Percentiles rank a stretch among this genome's conserved stretches.
phyloP scores from a whole-genome alignment of 2,329 filamentous ascomycete genomes.

The Phyllosticta citrichinensis region DNA sequence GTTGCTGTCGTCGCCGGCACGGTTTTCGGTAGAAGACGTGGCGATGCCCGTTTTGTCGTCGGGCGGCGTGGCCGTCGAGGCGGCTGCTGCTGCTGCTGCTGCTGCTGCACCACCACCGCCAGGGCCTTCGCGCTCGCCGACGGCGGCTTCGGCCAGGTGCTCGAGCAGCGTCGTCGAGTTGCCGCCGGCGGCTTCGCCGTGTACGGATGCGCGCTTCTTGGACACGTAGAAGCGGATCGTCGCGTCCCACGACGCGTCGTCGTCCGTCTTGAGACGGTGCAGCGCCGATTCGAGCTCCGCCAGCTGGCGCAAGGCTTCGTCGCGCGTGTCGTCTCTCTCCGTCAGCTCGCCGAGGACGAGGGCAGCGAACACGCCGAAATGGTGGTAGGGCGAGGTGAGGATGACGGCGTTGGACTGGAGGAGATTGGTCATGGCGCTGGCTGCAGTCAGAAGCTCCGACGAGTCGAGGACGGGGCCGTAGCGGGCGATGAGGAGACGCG shows the following conservation, averaged over 20 bases:
- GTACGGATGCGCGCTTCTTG: conserved; percentile 16
- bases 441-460: conserved; percentile 18
- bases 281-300: conserved; percentile 28
- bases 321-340: conserved; percentile 25
- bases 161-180: conserved; percentile 28
- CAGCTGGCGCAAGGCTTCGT: conserved; percentile 25
- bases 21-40: conserved; percentile 4
- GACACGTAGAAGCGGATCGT: conserved; percentile 20
- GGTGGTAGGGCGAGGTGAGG: conserved; percentile 26
- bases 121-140: conserved; percentile 10
- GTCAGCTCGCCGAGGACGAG: conserved; percentile 25
- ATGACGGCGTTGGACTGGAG: conserved; percentile 15
- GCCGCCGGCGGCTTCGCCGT: conserved; percentile 11
- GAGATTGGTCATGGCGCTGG: conserved; percentile 22
- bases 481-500: conserved; percentile 24
- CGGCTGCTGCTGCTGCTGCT: conserved; percentile 18
- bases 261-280: conserved; percentile 21
- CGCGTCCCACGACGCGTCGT: conserved; percentile 24
- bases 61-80: background rate
- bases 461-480: conserved; percentile 19
- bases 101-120: conserved; percentile 23
- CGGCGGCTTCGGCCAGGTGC: conserved; percentile 29
- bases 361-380: conserved; percentile 26
- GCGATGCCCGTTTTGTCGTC: background rate
- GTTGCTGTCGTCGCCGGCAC: conserved; percentile 18